Percentiles rank a stretch among this genome's conserved stretches.
phyloP scores from a whole-genome alignment of 2,329 filamentous ascomycete species.

The Blumeria hordei region DNA sequence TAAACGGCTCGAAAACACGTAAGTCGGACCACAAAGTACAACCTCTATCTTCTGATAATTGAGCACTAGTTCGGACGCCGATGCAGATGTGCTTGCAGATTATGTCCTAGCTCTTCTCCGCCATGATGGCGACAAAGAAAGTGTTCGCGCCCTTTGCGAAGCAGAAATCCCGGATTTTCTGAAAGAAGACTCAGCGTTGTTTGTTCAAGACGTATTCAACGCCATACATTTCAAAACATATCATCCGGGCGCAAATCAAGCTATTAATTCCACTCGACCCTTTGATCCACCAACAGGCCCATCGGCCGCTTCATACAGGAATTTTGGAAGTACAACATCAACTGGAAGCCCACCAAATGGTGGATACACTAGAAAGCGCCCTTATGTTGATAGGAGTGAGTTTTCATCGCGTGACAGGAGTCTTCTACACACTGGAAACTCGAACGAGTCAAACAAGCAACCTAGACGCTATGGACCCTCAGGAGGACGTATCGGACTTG shows the following conservation, averaged over 20 bases:
- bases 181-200: slow-evolving; percentile 35
- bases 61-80: slow-evolving; percentile 43
- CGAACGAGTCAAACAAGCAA: slow-evolving; percentile 28
- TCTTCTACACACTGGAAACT: slow-evolving; percentile 13
- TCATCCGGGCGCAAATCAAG: slow-evolving; percentile 25
- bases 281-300: slow-evolving; percentile 13
- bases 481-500: slow-evolving; percentile 17
- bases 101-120: slow-evolving; percentile 59
- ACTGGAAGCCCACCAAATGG: slow-evolving; percentile 5
- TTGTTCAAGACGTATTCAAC: slow-evolving; percentile 48
- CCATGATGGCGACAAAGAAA: slow-evolving; percentile 39
- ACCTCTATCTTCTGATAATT: background rate
- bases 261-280: slow-evolving; percentile 7
- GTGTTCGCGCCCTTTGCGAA: slow-evolving; percentile 42
- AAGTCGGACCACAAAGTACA: slow-evolving; percentile 14
- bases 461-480: slow-evolving; percentile 25
- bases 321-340: slow-evolving; percentile 7
- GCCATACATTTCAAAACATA: slow-evolving; percentile 38
- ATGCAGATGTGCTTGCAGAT: slow-evolving; percentile 60
- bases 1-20: slow-evolving; percentile 54
- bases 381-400: slow-evolving; percentile 28
- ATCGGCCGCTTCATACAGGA: slow-evolving; percentile 8
- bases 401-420: slow-evolving; percentile 16
- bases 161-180: slow-evolving; percentile 54
- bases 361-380: slow-evolving; percentile 24